Conservation (phyloP, 805 yeast species). For the Vanderwaltozyma tropicalis region DNA sequence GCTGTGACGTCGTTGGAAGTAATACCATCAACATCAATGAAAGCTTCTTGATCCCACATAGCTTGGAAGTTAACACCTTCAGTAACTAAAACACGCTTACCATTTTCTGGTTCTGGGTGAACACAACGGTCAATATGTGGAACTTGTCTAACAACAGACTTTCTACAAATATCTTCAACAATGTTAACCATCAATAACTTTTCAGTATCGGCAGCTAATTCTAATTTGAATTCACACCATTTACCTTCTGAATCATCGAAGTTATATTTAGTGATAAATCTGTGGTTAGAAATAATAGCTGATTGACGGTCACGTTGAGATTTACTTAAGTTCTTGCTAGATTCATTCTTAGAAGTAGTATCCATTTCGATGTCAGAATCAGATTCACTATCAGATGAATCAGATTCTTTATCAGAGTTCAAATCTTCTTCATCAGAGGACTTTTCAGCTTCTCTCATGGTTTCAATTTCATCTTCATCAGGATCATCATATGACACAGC, state of each 20-base stretch:
- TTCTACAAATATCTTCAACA: constrained; percentile 82
- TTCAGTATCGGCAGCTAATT: constrained; percentile 75
- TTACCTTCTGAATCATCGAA: constrained; percentile 82
- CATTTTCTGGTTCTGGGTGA: constrained; percentile 62
- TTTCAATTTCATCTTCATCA: constrained; percentile 89
- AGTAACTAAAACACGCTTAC: constrained; percentile 72
- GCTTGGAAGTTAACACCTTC: constrained; percentile 97
- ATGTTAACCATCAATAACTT: constrained; percentile 95
- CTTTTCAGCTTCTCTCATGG: constrained; percentile 74
- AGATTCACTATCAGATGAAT: constrained; percentile 34
- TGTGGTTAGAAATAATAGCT: constrained; percentile 64
- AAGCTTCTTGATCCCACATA: constrained; percentile 96
- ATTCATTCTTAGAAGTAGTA: constrained; percentile 16
- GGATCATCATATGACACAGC: constrained; percentile 90
- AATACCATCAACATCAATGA: constrained; percentile 81
- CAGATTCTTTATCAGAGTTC: constrained; percentile 32
- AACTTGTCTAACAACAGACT: constrained; percentile 86
- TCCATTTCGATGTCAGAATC: constrained; percentile 31
- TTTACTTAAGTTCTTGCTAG: constrained; percentile 35
- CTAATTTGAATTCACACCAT: constrained; percentile 88
- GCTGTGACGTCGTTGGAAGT: constrained; percentile 89
- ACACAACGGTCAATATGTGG: constrained; percentile 88
- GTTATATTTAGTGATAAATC: constrained; percentile 66
- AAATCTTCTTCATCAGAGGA: constrained; percentile 59
- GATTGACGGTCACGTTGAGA: constrained; percentile 76